These are phyloP conservation scores for Stipa capillata DNA, from an alignment of 176 grass and related monocot species.

Conservation along the genomic window DNA sequence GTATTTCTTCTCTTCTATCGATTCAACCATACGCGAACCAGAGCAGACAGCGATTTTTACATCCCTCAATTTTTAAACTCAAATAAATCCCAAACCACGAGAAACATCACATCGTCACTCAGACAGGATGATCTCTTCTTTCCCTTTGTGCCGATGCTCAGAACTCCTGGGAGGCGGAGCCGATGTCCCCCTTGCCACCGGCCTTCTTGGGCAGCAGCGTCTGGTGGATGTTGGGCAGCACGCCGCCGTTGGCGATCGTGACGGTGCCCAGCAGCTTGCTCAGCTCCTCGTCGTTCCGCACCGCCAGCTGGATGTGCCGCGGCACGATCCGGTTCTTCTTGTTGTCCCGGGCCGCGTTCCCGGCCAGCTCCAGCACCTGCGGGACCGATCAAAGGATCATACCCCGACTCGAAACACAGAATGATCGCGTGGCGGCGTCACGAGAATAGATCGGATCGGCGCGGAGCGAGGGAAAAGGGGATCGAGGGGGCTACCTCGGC, in stretches of 20 bases:
- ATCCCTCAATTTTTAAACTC: background rate
- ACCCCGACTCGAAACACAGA: background rate
- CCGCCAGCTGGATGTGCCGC: constrained; percentile 51
- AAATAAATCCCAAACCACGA: background rate
- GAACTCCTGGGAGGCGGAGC: constrained; percentile 42
- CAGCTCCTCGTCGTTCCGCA: constrained; percentile 49
- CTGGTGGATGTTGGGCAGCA: constrained; percentile 37
- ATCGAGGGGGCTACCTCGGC: constrained; percentile 50
- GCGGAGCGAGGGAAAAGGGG: background rate
- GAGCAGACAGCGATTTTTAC: background rate
- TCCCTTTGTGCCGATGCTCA: background rate
- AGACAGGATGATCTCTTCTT: no score
- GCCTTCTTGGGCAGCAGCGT: constrained; percentile 43
- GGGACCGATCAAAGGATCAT: background rate
- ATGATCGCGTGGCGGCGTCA: background rate
- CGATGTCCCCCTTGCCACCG: constrained; percentile 24
- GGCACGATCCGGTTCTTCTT: constrained; percentile 52
- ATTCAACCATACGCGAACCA: background rate
- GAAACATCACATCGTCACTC: background rate
- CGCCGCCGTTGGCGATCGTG: constrained; percentile 43
- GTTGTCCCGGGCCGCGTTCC: constrained; percentile 45
- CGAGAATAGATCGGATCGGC: background rate
- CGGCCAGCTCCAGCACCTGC: constrained; percentile 43
- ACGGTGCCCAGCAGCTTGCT: constrained; percentile 36
- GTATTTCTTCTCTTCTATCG: background rate